Percentiles rank a stretch among this genome's conserved stretches.
These are phyloP conservation scores for Leccinum obscurum DNA, from an alignment of 768 basidiomycete genomes.

Conservation along the genomic window DNA sequence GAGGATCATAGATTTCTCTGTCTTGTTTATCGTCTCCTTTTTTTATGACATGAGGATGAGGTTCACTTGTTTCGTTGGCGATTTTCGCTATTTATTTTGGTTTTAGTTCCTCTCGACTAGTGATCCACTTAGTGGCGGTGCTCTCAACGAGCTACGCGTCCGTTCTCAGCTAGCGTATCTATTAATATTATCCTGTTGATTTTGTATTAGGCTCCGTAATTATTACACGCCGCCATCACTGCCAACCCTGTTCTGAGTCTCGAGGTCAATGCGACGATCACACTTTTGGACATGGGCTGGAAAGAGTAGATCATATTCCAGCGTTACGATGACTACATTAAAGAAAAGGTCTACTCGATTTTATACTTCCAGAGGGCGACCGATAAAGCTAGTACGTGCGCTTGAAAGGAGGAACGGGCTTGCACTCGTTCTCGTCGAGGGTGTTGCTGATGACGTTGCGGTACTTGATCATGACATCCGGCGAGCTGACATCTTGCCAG, in stretches of 20 bases:
- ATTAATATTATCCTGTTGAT: neutral
- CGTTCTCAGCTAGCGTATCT: neutral
- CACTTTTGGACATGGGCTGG: neutral
- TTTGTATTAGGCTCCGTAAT: too few relatives aligned
- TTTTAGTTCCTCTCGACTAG: neutral
- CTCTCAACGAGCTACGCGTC: constrained; percentile 1
- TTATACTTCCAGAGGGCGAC: constrained; percentile 1
- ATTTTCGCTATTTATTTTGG: neutral
- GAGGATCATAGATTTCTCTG: constrained; percentile 3
- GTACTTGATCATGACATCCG: constrained; percentile 88
- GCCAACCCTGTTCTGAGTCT: neutral
- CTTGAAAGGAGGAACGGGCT: constrained; percentile 96
- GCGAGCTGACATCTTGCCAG: constrained; percentile 76
- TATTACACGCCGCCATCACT: neutral
- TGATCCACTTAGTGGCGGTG: neutral
- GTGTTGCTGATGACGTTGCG: constrained; percentile 83
- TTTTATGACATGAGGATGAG: neutral
- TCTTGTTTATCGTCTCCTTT: neutral
- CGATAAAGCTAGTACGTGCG: constrained; percentile 68
- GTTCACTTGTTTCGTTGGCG: neutral
- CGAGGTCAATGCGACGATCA: neutral
- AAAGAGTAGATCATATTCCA: constrained; percentile 16
- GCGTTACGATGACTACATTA: constrained; percentile 8
- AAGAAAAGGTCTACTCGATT: constrained; percentile 5
- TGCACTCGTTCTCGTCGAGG: constrained; percentile 96